These are phyloP conservation scores for Drechslerella dactyloides DNA, from an alignment of 2,329 filamentous ascomycete genomes.

Conservation along the genomic window DNA sequence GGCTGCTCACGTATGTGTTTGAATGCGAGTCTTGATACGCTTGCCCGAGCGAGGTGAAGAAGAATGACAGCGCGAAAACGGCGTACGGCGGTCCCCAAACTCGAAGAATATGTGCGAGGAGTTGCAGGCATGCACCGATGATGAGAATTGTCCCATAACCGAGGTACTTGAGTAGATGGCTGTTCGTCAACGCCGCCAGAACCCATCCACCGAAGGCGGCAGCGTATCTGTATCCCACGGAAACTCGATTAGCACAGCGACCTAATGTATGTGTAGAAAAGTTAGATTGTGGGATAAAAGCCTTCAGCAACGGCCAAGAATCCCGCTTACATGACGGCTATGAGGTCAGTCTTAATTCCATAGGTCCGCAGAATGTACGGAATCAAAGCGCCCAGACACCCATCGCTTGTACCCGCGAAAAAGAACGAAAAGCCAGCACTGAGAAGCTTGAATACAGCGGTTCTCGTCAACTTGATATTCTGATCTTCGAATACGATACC, in stretches of 20 bases:
- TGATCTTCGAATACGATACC: slow-evolving; percentile 32
- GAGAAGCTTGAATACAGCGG: slow-evolving; percentile 61
- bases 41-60: slow-evolving; percentile 66
- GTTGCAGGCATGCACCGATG: slow-evolving; percentile 65
- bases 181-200: slow-evolving; percentile 65
- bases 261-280: slow-evolving; percentile 60
- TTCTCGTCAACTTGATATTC: slow-evolving; percentile 50
- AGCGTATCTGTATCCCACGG: slow-evolving; percentile 60
- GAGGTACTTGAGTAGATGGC: slow-evolving; percentile 63
- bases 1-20: slow-evolving; percentile 67
- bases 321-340: slow-evolving; percentile 62
- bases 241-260: slow-evolving; percentile 61
- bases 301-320: too few relatives aligned
- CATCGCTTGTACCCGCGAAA: slow-evolving; percentile 70
- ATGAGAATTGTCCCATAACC: slow-evolving; percentile 66
- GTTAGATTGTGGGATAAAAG: too few relatives aligned
- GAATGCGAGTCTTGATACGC: slow-evolving; percentile 70
- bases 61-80: slow-evolving; percentile 67
- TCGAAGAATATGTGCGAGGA: slow-evolving; percentile 64
- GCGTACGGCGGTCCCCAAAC: slow-evolving; percentile 66
- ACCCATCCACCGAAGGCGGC: slow-evolving; percentile 56
- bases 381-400: slow-evolving; percentile 68
- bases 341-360: slow-evolving; percentile 63
- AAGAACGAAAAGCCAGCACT: slow-evolving; percentile 70
- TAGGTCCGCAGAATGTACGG: slow-evolving; percentile 69